Evolutionary conservation across 805 yeast genomes (phyloP).

Genomic region (Saccharomycopsis olivae): DNA sequence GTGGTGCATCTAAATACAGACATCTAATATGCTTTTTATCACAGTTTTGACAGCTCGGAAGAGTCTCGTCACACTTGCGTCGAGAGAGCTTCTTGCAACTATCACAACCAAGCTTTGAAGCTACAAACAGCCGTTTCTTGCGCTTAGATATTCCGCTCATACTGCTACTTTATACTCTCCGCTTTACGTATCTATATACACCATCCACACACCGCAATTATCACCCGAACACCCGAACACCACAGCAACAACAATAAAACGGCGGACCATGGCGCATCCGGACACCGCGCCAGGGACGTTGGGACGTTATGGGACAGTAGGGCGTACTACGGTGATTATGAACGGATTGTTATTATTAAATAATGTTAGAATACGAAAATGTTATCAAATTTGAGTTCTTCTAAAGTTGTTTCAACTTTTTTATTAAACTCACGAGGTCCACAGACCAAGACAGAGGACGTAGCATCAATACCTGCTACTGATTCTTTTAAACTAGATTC

Average conservation of each 20-base stretch:
- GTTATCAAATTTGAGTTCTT: slow-evolving; percentile 44
- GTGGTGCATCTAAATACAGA: slow-evolving; percentile 15
- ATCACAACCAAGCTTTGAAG: slow-evolving; percentile 13
- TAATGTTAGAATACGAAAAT: slow-evolving; percentile 14
- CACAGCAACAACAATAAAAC: too few species aligned
- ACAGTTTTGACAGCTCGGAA: slow-evolving; percentile 12
- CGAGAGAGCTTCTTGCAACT: slow-evolving; percentile 14
- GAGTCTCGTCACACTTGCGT: slow-evolving; percentile 13
- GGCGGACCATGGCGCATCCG: too few species aligned
- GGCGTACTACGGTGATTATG: too few species aligned
- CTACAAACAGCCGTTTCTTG: slow-evolving; percentile 12
- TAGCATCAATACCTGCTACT: slow-evolving; percentile 18
- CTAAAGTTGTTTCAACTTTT: slow-evolving; percentile 37
- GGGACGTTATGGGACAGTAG: too few species aligned
- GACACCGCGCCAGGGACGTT: too few species aligned
- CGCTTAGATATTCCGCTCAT: background rate
- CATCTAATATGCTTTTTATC: slow-evolving; percentile 11
- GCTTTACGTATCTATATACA: too few species aligned
- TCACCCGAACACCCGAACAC: too few species aligned
- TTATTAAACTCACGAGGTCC: slow-evolving; percentile 68
- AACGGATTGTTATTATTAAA: too few species aligned
- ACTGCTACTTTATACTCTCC: too few species aligned
- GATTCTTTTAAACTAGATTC: slow-evolving; percentile 28
- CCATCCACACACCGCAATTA: too few species aligned
- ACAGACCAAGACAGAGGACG: slow-evolving; percentile 56